Conservation (phyloP, 2,329 filamentous ascomycete genomes). For the Rhytidhysteron rufulum region DNA sequence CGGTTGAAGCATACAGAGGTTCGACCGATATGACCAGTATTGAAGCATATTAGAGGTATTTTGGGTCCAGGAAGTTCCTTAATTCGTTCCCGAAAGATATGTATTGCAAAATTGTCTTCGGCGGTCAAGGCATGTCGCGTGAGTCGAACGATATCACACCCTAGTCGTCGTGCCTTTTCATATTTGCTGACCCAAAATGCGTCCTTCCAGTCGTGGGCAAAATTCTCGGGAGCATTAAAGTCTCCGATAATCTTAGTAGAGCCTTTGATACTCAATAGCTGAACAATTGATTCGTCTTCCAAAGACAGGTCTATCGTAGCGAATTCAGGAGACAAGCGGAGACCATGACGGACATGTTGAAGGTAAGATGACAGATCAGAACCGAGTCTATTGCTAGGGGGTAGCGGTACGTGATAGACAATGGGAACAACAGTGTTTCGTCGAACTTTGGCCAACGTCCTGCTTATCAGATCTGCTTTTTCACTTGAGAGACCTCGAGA, state of each 20-base stretch:
- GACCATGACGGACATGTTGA: conserved; percentile 55
- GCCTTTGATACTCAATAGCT: conserved; percentile 51
- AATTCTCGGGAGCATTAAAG: conserved; percentile 41
- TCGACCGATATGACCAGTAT: conserved; percentile 60
- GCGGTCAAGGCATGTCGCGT: conserved; percentile 54
- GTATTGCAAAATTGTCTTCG: conserved; percentile 62
- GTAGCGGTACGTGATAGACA: conserved; percentile 36
- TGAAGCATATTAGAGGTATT: conserved; percentile 60
- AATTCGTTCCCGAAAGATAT: conserved; percentile 52
- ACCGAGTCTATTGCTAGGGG: conserved; percentile 18
- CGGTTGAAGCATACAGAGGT: conserved; percentile 65
- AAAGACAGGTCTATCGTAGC: conserved; percentile 58
- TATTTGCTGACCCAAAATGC: conserved; percentile 55
- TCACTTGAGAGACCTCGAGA: conserved; percentile 12
- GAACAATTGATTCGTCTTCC: conserved; percentile 48
- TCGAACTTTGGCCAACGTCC: conserved; percentile 57
- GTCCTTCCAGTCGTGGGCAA: conserved; percentile 54
- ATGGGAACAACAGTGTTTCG: conserved; percentile 56
- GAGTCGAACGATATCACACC: conserved; percentile 61
- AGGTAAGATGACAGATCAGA: conserved; percentile 45
- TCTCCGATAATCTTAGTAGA: conserved; percentile 61
- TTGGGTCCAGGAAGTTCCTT: conserved; percentile 40
- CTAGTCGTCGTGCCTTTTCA: conserved; percentile 53
- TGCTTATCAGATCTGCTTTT: conserved; percentile 48
- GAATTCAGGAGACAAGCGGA: conserved; percentile 61